Base-by-base conservation (phyloP, 2,329 filamentous ascomycete species). In the Lasiodiplodia theobromae region DNA sequence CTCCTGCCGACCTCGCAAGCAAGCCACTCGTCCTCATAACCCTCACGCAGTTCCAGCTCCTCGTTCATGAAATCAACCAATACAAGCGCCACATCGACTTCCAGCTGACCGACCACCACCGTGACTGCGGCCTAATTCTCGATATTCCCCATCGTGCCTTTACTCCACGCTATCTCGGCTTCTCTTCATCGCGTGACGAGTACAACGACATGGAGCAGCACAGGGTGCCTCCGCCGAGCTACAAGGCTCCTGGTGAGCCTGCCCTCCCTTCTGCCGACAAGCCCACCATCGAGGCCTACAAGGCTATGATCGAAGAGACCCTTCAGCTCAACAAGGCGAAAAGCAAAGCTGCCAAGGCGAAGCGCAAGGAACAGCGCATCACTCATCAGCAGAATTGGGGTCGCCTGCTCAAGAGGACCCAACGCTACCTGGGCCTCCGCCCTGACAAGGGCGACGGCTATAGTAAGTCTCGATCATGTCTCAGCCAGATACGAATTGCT, bases 341-440 rank as follows among this genome's bases (percentile, higher is more conserved):
- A 71, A 83, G 78, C 64, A 86, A 85, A 71, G 73, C 74, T 0
- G 74, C 73, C 3, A 87, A 82, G 67, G 84, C 81, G 47, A 86
- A 86, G 74, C 86, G 81, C 71, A 81, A 82, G 47, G 80, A 83
- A 49, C 83, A 85, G 47, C 83, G 84, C 1, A 69, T 86, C 3
- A 72, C 82, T 25, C 84, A 82, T 51, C 86, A 89, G 69, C 82
- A 85, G 70, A 75, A 80, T 3, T 87, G 86, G 80, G 82, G 82
- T 1, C 81, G 84, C 44, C 85, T 88, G 73, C 82, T 92, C 70
- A 88, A 88, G 72, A 86, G 90, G 56, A 83, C 87, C 8, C 91
- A 94, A 75, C 83, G 87, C 64, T 92, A 92, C 73, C 85, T 97
- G 1, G 92, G 92, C 4, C 81, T 96, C 31, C 86, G 86, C n/a